Evolutionary conservation across 495 filamentous ascomycete genomes (phyloP), one percentile per base, ranked within the genome.

Genomic region (Aspergillus panamensis): DNA sequence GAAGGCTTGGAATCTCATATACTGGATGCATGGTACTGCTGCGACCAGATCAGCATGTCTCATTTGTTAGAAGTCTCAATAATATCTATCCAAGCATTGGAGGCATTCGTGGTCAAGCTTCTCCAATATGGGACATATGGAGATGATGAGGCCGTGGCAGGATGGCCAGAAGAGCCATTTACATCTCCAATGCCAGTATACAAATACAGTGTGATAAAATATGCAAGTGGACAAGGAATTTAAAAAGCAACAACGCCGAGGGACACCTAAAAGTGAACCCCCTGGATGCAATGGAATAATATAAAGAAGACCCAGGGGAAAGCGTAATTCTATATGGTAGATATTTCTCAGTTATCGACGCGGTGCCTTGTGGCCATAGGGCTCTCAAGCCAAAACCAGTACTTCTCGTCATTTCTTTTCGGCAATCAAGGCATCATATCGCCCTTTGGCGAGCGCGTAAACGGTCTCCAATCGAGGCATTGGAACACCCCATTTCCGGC

Each of bases 1-100:
- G 72, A 33, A 72, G 69, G 1, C 83, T 80, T 54, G 86, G 82
- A 0, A 74, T 88, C 5, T 75, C 83, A 55, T 63, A 55, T 32
- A 74, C 81, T 48, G 85, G 86, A 0, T 84, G 81, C 61, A 70
- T 85, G 6, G 81, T 86, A 1, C 72, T 83, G 12, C 16, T 72
- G 2, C 58, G 83, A 25, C 84, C 84, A 8, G 84, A 87, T 70
- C 79, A 82, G 56, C 81, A 87, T 68, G 78, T 85, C 31, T 51
- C 58, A 1, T 60, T 54, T 49, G 17, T 60, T 35, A 45, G 80
- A 3, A 74, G 73, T 43, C 31, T 85, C 42, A 80, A 81, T 43
- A 80, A 80, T 65, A 43, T n/a, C n/a, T 43, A 1, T 19, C 35
- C 14, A n/a, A n/a, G 31, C 42, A 6, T 30, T 59, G 1, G 13